Evolutionary conservation across 768 basidiomycete species (phyloP).

Genomic region (Fomitopsis serialis): DNA sequence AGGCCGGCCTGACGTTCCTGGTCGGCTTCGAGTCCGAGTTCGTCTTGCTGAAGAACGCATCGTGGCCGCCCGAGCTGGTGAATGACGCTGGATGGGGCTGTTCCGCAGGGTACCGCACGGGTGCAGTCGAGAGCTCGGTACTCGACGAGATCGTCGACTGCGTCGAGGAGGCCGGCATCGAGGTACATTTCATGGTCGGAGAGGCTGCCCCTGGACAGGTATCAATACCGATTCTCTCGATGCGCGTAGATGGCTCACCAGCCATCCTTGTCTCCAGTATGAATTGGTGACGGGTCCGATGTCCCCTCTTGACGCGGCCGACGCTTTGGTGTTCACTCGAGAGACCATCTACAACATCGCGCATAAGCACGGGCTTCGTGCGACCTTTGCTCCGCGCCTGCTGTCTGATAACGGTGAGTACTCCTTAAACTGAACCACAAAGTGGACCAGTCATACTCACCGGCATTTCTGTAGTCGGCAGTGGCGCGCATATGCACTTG

Average conservation of each 20-base stretch:
- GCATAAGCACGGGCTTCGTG: slow-evolving; percentile 53
- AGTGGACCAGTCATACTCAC: no score
- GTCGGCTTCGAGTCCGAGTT: slow-evolving; percentile 71
- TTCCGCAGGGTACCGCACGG: slow-evolving; percentile 33
- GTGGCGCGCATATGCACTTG: slow-evolving; percentile 57
- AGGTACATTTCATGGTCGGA: slow-evolving; percentile 61
- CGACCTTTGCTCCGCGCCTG: slow-evolving; percentile 61
- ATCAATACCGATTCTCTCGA: not conserved
- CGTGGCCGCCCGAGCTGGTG: slow-evolving; percentile 37
- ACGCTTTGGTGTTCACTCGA: slow-evolving; percentile 60
- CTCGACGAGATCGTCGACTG: slow-evolving; percentile 56
- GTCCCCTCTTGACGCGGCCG: slow-evolving; percentile 60
- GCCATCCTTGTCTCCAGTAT: slow-evolving; percentile 39
- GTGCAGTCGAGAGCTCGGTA: slow-evolving; percentile 36
- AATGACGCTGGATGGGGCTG: slow-evolving; percentile 45
- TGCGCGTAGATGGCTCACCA: not conserved
- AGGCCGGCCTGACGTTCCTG: slow-evolving; percentile 43
- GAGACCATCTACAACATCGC: slow-evolving; percentile 66
- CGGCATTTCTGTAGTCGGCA: slow-evolving; percentile 35
- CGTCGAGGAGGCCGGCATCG: slow-evolving; percentile 44
- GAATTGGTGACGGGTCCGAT: slow-evolving; percentile 68
- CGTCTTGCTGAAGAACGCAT: slow-evolving; percentile 48
- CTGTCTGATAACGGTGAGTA: slow-evolving; percentile 25
- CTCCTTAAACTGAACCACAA: not conserved
- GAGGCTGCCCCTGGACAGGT: slow-evolving; percentile 72